Percentiles rank a stretch among this genome's conserved stretches.
phyloP scores from a whole-genome alignment of 148 eudicot species.

The Rhododendron griersonianum region DNA sequence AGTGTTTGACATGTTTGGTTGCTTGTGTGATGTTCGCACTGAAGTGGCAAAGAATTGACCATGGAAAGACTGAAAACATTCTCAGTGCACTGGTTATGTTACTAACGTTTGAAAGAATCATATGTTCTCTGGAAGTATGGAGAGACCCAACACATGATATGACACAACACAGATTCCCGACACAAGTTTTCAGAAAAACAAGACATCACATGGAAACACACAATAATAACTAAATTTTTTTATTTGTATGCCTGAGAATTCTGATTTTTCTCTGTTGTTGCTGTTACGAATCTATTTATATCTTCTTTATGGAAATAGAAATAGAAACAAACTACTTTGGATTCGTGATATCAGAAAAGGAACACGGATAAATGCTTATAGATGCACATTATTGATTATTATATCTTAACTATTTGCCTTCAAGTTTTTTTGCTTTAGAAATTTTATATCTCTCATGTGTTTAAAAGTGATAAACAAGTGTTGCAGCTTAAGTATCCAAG shows the following conservation, averaged over 20 bases:
- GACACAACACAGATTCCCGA: neutral
- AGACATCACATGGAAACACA: neutral
- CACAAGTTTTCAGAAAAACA: neutral
- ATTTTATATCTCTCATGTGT: neutral
- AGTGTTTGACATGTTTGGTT: slow-evolving; percentile 1
- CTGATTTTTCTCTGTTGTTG: neutral
- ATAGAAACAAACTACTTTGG: neutral
- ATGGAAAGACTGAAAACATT: neutral
- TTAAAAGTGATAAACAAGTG: neutral
- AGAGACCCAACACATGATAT: neutral
- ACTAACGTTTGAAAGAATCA: neutral
- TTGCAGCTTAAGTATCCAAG: neutral
- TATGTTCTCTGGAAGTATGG: neutral
- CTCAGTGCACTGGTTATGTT: neutral
- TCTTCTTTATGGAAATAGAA: neutral
- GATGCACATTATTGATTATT: neutral
- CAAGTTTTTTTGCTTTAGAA: neutral
- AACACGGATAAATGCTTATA: neutral
- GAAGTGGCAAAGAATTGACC: neutral
- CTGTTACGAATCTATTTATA: neutral
- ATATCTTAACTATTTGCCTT: neutral
- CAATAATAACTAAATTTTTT: neutral
- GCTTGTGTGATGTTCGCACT: neutral
- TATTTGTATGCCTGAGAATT: neutral
- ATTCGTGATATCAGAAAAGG: neutral